A percentile compares a stretch with the other conserved stretches of the same genome.
These are phyloP conservation scores for Sarocladium strictum DNA, from an alignment of 2,329 filamentous ascomycete species.

Conservation along the genomic window DNA sequence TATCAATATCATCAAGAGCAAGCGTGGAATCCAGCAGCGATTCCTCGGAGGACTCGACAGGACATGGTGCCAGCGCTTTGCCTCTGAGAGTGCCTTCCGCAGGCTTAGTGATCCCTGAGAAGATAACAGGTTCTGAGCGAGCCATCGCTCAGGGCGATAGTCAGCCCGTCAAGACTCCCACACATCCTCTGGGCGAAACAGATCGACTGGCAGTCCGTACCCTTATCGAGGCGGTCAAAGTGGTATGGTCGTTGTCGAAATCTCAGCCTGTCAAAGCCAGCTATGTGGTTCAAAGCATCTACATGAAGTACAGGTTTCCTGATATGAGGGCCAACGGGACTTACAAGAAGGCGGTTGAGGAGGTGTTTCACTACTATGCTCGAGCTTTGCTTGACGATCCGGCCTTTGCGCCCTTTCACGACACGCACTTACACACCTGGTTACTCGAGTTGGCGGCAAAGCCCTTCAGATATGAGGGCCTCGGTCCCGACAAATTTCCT, in stretches of 20 bases:
- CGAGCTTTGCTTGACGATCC: constrained; percentile 30
- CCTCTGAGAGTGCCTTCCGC: too few species aligned
- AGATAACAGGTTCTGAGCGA: neutral
- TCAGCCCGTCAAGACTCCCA: neutral
- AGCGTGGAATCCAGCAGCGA: too few species aligned
- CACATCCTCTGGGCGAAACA: neutral
- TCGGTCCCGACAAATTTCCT: constrained; percentile 24
- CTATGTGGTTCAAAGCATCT: constrained; percentile 23
- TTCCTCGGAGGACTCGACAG: too few species aligned
- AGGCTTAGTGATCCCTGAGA: too few species aligned
- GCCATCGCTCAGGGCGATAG: neutral
- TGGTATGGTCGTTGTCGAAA: neutral
- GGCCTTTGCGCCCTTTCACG: constrained; percentile 26
- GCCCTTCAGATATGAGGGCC: constrained; percentile 21
- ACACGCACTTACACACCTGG: constrained; percentile 26
- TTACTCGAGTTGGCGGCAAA: constrained; percentile 23
- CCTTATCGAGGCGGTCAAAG: neutral
- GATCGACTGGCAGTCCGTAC: neutral
- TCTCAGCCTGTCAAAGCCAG: neutral
- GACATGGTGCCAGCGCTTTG: too few species aligned
- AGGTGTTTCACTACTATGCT: constrained; percentile 40
- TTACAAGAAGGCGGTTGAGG: constrained; percentile 35
- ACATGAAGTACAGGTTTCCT: constrained; percentile 26
- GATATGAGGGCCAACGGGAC: constrained; percentile 15
- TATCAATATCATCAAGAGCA: too few species aligned